Conservation (phyloP, 129 eudicot genomes). For the Flaveria linearis region DNA sequence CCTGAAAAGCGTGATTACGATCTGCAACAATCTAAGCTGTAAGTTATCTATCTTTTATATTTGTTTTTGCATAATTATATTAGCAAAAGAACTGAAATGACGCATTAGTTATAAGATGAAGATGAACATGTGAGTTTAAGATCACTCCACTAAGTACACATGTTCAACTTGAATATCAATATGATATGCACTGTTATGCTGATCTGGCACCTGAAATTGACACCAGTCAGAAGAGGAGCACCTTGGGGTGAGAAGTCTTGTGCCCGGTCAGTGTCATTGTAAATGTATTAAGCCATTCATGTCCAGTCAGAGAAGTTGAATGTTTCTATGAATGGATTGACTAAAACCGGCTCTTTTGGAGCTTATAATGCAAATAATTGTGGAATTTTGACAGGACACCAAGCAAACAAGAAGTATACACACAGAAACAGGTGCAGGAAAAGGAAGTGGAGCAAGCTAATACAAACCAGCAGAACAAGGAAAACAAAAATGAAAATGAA, state of each 20-base stretch:
- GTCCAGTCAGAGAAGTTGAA: neutral
- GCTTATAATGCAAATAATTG: neutral
- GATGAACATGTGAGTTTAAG: neutral
- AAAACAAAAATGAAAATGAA: slow-evolving; percentile 20
- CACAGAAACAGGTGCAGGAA: slow-evolving; percentile 8
- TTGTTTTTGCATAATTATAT: slow-evolving; percentile 1
- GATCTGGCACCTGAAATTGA: neutral
- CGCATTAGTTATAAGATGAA: neutral
- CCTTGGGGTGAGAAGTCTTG: neutral
- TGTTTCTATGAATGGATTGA: neutral
- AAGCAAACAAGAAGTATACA: slow-evolving; percentile 27
- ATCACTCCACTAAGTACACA: neutral
- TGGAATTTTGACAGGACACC: slow-evolving; percentile 29
- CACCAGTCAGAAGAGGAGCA: neutral
- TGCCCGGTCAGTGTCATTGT: neutral
- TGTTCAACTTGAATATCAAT: slow-evolving; percentile 9
- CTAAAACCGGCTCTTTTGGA: too few species aligned
- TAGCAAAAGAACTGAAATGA: slow-evolving; percentile 7
- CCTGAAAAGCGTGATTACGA: slow-evolving; percentile 38
- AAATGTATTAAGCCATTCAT: slow-evolving; percentile 3
- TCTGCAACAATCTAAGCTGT: slow-evolving; percentile 40
- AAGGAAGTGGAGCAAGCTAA: slow-evolving; percentile 17
- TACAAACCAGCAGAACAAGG: slow-evolving; percentile 24
- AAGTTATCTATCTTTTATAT: slow-evolving; percentile 30
- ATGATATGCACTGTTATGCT: neutral